Percentiles rank a stretch among this genome's conserved stretches.
Conservation (phyloP, 495 filamentous ascomycete genomes). For the Penicillium crystallinum region DNA sequence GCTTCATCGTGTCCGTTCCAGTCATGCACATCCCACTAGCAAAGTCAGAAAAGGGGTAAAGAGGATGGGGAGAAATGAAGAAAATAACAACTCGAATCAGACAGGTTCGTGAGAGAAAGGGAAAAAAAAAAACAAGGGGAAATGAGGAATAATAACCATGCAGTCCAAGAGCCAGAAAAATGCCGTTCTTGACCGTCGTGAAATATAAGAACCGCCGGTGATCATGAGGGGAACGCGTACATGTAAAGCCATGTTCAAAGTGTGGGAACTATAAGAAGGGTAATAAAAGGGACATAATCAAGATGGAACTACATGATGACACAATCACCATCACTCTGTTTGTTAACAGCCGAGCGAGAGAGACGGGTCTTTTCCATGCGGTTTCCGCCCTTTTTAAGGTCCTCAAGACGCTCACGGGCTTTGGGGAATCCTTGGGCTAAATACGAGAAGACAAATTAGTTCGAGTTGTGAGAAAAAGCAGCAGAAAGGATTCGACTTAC, state of each 20-base stretch:
- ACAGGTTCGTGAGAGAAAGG: neutral
- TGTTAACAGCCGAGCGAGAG: constrained; percentile 75
- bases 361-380: constrained; percentile 73
- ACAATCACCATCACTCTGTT: constrained; percentile 80
- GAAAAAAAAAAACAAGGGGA: neutral
- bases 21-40: neutral
- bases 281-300: no score
- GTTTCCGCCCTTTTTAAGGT: constrained; percentile 72
- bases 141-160: constrained; percentile 7
- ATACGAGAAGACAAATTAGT: constrained; percentile 13
- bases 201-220: constrained; percentile 12
- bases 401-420: constrained; percentile 84
- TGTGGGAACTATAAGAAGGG: neutral
- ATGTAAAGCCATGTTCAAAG: neutral
- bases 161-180: constrained; percentile 9
- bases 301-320: constrained; percentile 59
- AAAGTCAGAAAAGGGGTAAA: neutral
- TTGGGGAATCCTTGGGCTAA: constrained; percentile 91
- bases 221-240: constrained; percentile 12
- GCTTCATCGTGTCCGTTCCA: neutral
- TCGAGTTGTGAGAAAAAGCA: constrained; percentile 8
- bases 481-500: constrained; percentile 52
- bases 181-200: neutral
- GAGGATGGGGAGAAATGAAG: neutral
- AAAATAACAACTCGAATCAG: neutral